Conservation (phyloP, 345 rosid species). For the Gossypium turneri region DNA sequence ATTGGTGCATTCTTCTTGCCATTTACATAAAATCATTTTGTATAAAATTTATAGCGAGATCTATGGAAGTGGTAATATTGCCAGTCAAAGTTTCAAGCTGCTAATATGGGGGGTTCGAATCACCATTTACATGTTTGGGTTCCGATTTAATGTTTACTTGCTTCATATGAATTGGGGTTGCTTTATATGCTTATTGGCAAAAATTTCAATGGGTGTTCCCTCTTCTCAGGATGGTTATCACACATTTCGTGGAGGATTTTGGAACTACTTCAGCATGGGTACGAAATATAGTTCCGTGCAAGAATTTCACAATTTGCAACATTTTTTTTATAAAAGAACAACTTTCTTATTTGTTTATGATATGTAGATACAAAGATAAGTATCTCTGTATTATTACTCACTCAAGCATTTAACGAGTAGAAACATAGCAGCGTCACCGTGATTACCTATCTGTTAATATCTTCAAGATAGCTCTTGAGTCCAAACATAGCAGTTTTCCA, state of each 20-base stretch:
- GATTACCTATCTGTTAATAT: neutral
- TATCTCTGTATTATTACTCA: neutral
- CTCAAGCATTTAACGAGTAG: neutral
- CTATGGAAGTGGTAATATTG: neutral
- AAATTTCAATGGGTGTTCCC: neutral
- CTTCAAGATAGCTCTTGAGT: neutral
- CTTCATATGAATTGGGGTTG: neutral
- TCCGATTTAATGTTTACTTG: conserved; percentile 4
- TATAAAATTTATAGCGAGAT: neutral
- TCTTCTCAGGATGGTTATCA: conserved; percentile 52
- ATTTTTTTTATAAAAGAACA: neutral
- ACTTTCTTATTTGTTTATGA: neutral
- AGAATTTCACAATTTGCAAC: neutral
- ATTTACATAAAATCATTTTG: neutral
- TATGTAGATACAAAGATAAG: neutral
- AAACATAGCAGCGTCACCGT: too few species aligned
- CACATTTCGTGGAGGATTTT: conserved; percentile 78
- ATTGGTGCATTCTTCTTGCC: neutral
- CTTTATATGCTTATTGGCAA: conserved; percentile 2
- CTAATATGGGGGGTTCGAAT: neutral
- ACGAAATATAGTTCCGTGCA: conserved; percentile 25
- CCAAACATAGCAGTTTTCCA: conserved; percentile 1
- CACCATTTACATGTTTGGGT: neutral
- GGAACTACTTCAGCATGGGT: conserved; percentile 88
- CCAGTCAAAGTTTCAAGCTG: neutral